Percentiles rank a stretch among this genome's conserved stretches.
phyloP scores from a whole-genome alignment of 2,329 filamentous ascomycete genomes.

The Macroventuria anomochaeta region DNA sequence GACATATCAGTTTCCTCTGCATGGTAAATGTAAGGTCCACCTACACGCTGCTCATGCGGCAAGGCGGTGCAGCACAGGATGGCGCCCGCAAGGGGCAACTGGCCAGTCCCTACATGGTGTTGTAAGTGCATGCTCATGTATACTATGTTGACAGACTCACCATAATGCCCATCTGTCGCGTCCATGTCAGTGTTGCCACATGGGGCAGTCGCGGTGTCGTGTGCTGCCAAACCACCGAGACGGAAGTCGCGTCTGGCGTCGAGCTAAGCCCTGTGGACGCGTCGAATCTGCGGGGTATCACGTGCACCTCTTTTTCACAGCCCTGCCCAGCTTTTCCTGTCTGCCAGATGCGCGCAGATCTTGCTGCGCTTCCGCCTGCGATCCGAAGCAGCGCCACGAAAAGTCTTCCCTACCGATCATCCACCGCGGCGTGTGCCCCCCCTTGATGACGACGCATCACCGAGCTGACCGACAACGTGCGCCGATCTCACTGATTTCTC shows the following conservation, averaged over 20 bases:
- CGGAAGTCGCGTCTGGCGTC: slow-evolving; percentile 5
- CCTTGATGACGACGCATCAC: slow-evolving; percentile 18
- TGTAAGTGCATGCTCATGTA: slow-evolving; percentile 16
- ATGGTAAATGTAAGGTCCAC: slow-evolving; percentile 4
- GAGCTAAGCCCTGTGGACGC: slow-evolving; percentile 10
- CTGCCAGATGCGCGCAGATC: slow-evolving; percentile 19
- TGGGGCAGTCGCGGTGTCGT: slow-evolving; percentile 26
- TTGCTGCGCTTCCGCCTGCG: slow-evolving; percentile 15
- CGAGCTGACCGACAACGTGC: slow-evolving; percentile 7
- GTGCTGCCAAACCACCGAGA: slow-evolving; percentile 19
- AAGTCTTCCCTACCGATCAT: slow-evolving; percentile 17
- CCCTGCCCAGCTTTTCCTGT: slow-evolving; percentile 1
- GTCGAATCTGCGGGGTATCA: slow-evolving; percentile 12
- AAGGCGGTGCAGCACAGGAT: slow-evolving; percentile 90
- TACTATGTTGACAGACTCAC: slow-evolving; percentile 21
- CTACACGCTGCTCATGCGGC: slow-evolving; percentile 76
- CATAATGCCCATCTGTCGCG: slow-evolving; percentile 36
- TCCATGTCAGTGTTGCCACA: slow-evolving; percentile 33
- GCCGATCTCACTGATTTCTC: slow-evolving; percentile 8
- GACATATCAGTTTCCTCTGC: slow-evolving; percentile 3
- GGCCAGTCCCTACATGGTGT: slow-evolving; percentile 33
- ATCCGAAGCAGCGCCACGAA: slow-evolving; percentile 19
- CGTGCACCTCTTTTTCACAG: neutral
- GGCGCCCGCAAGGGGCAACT: slow-evolving; percentile 61
- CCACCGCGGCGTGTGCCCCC: slow-evolving; percentile 12